Evolutionary conservation across 441 rosid genomes (phyloP).

Genomic region (Erodium texanum): DNA sequence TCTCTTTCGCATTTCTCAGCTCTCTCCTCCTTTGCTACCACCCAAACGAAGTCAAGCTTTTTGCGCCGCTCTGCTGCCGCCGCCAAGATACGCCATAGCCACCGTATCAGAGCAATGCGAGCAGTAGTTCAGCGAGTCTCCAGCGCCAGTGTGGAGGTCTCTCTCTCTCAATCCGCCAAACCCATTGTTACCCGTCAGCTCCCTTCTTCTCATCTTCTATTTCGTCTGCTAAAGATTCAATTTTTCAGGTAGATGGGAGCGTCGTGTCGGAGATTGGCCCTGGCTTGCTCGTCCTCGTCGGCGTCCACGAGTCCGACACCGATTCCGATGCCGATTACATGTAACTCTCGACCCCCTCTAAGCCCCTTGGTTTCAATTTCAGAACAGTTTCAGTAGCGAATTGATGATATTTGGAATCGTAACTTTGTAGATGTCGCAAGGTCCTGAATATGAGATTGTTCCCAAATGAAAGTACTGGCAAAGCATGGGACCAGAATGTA

Average conservation of each 20-base stretch:
- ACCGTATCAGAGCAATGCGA: constrained; percentile 63
- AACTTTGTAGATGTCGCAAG: constrained; percentile 57
- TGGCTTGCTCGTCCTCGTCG: constrained; percentile 74
- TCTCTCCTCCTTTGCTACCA: not conserved
- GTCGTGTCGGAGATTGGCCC: constrained; percentile 76
- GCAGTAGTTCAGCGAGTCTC: constrained; percentile 78
- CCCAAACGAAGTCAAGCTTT: not conserved
- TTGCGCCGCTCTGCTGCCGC: not conserved
- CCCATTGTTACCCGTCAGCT: not conserved
- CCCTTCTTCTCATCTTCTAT: not conserved
- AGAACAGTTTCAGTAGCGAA: not conserved
- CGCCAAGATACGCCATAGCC: constrained; percentile 1
- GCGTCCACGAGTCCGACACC: constrained; percentile 72
- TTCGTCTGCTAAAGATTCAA: not conserved
- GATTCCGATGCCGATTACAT: constrained; percentile 69
- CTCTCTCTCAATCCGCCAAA: not conserved
- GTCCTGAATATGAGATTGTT: constrained; percentile 82
- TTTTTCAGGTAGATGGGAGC: constrained; percentile 59
- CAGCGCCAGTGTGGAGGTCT: constrained; percentile 73
- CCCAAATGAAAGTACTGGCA: constrained; percentile 59
- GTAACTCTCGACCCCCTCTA: constrained; percentile 21
- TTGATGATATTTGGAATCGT: not conserved
- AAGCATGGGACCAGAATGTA: constrained; percentile 88
- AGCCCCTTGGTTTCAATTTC: not conserved
- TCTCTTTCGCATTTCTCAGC: not conserved